Base-by-base conservation (phyloP, 495 filamentous ascomycete species). In the Zalerion maritima region DNA sequence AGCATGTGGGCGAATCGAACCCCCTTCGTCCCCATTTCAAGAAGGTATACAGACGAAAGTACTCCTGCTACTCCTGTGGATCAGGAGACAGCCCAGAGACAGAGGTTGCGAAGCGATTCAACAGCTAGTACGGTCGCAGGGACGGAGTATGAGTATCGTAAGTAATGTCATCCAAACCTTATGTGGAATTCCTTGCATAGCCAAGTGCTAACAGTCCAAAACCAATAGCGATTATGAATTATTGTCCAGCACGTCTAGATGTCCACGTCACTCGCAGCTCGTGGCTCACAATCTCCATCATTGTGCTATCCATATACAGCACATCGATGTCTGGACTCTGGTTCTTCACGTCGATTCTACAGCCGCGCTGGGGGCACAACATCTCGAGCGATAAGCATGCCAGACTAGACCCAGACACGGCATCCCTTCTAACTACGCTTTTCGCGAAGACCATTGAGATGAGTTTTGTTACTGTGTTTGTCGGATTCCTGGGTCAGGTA, bases 401-500 rank as follows among this genome's bases (percentile, higher is more conserved):
- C 2, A 39, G 45, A 0, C 26, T 83, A 12, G 52, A 51, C 0
- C 62, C 68, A 0, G 59, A 66, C 0, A 73, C 66, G 0, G 77
- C 77, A 0, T 69, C 62, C 18, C 34, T 78, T 6, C 42, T 84
- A 1, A 75, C 62, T 29, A 61, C 74, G 0, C 45, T 78, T 10
- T 57, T 81, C 31, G 76, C 78, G 1, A 84, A 81, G 50, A 71
- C 69, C 0, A 78, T 84, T 28, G 80, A 86, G 49, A 43, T 81
- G 37, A 67, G 73, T 0, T 86, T 81, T 43, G 77, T 83, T 11
- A 81, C 80, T 0, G 74, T 82, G 1, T 78, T 79, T 36, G 76
- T 86, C 2, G 66, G 74, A 0, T 75, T 78, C 24, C 41, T 84
- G 3, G 80, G 79, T 0, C 80, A 86, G 54, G 64, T 75, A 2